A percentile compares a stretch with the other conserved stretches of the same genome.
These are phyloP conservation scores for Scenedesmus sp. DNA, from an alignment of 163 green algal genomes.

Conservation along the genomic window DNA sequence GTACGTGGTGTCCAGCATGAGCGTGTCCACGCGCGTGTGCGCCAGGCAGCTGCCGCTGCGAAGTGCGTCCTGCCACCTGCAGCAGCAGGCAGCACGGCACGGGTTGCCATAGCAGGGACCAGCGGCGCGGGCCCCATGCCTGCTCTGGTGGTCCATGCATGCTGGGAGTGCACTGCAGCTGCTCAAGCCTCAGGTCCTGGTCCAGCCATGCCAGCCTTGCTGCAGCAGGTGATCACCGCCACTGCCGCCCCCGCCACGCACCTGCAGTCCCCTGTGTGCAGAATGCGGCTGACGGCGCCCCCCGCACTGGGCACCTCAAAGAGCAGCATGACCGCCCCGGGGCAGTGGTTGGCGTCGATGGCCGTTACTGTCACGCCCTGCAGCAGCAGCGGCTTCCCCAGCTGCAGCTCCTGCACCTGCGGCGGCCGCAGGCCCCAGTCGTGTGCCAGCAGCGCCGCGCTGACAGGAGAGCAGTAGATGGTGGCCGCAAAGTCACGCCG, in stretches of 20 bases:
- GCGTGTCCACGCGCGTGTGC: constrained; percentile 60
- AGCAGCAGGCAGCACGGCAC: background rate
- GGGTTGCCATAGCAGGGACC: background rate
- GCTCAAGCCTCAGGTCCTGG: background rate
- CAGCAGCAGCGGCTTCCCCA: constrained; percentile 39
- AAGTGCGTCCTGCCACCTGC: constrained; percentile 65
- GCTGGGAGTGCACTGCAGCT: background rate
- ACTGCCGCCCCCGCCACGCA: constrained; percentile 52
- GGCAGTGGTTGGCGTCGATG: constrained; percentile 97
- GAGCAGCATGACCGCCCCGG: constrained; percentile 86
- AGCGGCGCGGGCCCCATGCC: too few species aligned
- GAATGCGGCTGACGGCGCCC: constrained; percentile 48
- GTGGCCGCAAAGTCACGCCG: constrained; percentile 72
- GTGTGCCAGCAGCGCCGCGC: constrained; percentile 70
- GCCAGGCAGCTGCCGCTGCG: constrained; percentile 64
- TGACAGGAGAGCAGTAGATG: constrained; percentile 89
- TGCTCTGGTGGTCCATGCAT: background rate
- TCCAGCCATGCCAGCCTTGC: background rate
- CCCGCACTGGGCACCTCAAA: constrained; percentile 64
- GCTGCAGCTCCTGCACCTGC: constrained; percentile 39
- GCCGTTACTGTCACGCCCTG: constrained; percentile 81
- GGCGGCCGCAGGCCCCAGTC: constrained; percentile 55
- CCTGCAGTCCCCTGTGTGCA: constrained; percentile 81
- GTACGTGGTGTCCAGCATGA: constrained; percentile 92
- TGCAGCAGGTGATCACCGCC: background rate